phyloP scores from a whole-genome alignment of 2,329 filamentous ascomycete species.

The Colletotrichum eleusines region DNA sequence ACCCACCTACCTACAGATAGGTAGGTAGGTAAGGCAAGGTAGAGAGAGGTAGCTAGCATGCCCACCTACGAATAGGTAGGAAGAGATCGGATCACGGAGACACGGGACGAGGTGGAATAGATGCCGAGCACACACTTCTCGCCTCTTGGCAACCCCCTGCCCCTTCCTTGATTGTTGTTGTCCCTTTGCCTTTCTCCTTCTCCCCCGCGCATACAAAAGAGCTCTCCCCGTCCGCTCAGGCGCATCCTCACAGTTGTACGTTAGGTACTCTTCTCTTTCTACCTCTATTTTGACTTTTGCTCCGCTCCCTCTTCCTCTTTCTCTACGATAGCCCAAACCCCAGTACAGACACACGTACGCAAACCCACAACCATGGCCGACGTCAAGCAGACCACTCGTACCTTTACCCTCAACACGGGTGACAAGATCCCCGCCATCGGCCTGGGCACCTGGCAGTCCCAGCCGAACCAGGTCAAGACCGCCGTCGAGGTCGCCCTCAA shows the following conservation, averaged over 20 bases:
- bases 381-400: slow-evolving; percentile 51
- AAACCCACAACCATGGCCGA: slow-evolving; percentile 28
- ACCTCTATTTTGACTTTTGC: background rate
- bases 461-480: slow-evolving; percentile 74
- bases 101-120: slow-evolving; percentile 10
- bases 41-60: too few relatives aligned
- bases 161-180: background rate
- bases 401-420: slow-evolving; percentile 80
- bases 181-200: background rate
- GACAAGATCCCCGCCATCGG: slow-evolving; percentile 83
- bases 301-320: slow-evolving; percentile 1
- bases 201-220: slow-evolving; percentile 34
- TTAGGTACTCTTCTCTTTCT: slow-evolving; percentile 9
- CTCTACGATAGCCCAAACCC: slow-evolving; percentile 13
- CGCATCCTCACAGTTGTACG: background rate
- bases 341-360: background rate
- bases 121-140: slow-evolving; percentile 16
- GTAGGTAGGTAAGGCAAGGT: too few relatives aligned
- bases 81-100: background rate
- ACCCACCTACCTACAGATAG: background rate
- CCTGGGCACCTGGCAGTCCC: slow-evolving; percentile 84
- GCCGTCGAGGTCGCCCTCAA: slow-evolving; percentile 79
- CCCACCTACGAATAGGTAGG: too few relatives aligned
- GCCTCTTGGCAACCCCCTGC: background rate
- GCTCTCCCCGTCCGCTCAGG: slow-evolving; percentile 3